Base-by-base conservation (phyloP, 345 rosid genomes). In the Draba incana region DNA sequence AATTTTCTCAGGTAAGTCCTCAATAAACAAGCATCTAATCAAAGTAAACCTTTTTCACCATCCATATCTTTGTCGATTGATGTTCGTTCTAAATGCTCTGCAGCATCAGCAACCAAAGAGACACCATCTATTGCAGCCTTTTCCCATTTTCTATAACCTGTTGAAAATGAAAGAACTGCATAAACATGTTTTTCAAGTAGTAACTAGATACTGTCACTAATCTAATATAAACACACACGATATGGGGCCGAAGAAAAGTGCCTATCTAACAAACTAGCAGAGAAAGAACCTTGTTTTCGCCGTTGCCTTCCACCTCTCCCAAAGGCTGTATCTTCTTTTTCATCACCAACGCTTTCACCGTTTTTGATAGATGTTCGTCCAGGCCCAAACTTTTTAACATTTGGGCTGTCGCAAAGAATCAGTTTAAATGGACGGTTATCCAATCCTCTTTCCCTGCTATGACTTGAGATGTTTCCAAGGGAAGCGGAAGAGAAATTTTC, bases 61-160 rank as follows among this genome's bases (percentile, higher is more conserved):
- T 85, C 82, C 74, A 79, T 74, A 70, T 84, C 88, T 64, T 85
- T 84, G 65, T 81, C 82, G 62, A 67, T 74, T 50, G 83, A 72
- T 27, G 85, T 68, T 69, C 87, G 87, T 78, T 95, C 98, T 77
- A 95, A 78, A 81, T 95, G 99, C 78, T 89, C 99, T 69, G 99
- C 98, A 75, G 99, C 99, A 76, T 92, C 98, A 66, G 99, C 99
- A 77, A 92, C 99, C 82, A 95, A 81, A 59, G 99, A 92, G 81
- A 92, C 99, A 64, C 99, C 99, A 76, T 96, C 98, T 64, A 88
- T 92, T 39, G 98, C 99, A 75, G 98, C 98, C 79, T 85, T 84
- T 84, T 95, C 99, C 99, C 99, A 95, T 72, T 85, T 92, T 73
- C 77, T 88, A 68, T 86, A 95, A 59, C 93, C 92, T 64, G 86